These are phyloP conservation scores for Pichia manshurica DNA, from an alignment of 805 yeast genomes.

Conservation along the genomic window DNA sequence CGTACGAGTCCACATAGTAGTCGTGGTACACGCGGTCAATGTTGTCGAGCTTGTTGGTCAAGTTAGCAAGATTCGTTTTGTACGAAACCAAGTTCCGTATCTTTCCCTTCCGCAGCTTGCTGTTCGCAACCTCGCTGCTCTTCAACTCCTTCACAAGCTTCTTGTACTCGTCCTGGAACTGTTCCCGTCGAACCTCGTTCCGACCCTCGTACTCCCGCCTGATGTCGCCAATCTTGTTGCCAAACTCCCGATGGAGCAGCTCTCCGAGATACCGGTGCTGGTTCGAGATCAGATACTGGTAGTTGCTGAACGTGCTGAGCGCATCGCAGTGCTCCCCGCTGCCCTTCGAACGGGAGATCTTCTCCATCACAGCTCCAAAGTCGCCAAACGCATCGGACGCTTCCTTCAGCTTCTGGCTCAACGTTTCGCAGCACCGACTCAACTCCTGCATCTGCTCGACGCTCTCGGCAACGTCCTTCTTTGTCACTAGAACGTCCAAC, in stretches of 20 bases:
- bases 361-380: slow-evolving; percentile 7
- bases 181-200: slow-evolving; percentile 43
- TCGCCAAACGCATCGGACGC: slow-evolving; percentile 31
- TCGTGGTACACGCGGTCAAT: slow-evolving; percentile 71
- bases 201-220: slow-evolving; percentile 39
- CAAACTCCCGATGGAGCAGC: slow-evolving; percentile 49
- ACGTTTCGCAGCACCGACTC: slow-evolving; percentile 55
- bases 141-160: slow-evolving; percentile 48
- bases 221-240: slow-evolving; percentile 43
- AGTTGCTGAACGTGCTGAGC: slow-evolving; percentile 64
- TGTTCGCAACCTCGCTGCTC: slow-evolving; percentile 55
- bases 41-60: slow-evolving; percentile 73
- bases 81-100: slow-evolving; percentile 64
- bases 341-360: slow-evolving; percentile 48
- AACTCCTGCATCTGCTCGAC: slow-evolving; percentile 44
- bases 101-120: slow-evolving; percentile 51
- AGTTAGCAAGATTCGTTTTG: slow-evolving; percentile 56
- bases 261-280: slow-evolving; percentile 68
- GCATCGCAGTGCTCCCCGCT: slow-evolving; percentile 58
- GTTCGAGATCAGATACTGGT: slow-evolving; percentile 69
- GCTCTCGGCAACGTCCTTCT: slow-evolving; percentile 51
- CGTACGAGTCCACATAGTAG: slow-evolving; percentile 60
- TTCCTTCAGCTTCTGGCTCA: slow-evolving; percentile 64
- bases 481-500: slow-evolving; percentile 54
- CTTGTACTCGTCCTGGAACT: slow-evolving; percentile 50